These are phyloP conservation scores for Claviceps sp. DNA, from an alignment of 2,329 filamentous ascomycete genomes.

Conservation along the genomic window DNA sequence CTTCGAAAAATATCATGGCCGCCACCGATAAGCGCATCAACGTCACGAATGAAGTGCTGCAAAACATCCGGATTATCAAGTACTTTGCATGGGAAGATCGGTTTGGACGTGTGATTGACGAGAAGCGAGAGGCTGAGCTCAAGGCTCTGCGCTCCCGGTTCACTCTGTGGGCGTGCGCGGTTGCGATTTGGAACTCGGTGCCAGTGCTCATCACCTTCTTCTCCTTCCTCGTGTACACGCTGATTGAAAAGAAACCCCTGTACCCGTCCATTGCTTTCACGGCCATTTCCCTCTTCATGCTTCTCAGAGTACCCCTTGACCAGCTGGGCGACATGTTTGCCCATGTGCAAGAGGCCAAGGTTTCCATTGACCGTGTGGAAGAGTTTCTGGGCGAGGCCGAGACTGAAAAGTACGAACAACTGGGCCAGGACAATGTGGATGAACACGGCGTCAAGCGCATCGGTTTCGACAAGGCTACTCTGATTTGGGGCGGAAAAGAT, in stretches of 20 bases:
- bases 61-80: conserved; percentile 98
- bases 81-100: conserved; percentile 97
- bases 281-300: conserved; percentile 86
- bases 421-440: conserved; percentile 56
- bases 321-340: conserved; percentile 98
- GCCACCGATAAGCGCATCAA: conserved; percentile 94
- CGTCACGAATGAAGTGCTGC: conserved; percentile 89
- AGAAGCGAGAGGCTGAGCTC: conserved; percentile 72
- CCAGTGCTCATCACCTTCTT: conserved; percentile 93
- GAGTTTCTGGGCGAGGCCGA: conserved; percentile 88
- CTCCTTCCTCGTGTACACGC: conserved; percentile 86
- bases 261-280: conserved; percentile 93
- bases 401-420: conserved; percentile 86
- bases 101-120: conserved; percentile 74
- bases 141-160: conserved; percentile 69
- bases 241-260: conserved; percentile 76
- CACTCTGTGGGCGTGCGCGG: conserved; percentile 80
- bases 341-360: conserved; percentile 93
- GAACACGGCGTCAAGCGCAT: conserved; percentile 61
- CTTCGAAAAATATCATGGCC: conserved; percentile 82
- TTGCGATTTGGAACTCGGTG: conserved; percentile 92
- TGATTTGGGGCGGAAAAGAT: conserved; percentile 73
- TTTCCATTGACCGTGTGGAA: conserved; percentile 92
- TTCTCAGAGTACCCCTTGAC: conserved; percentile 84
- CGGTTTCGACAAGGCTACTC: conserved; percentile 71